Evolutionary conservation across 139 green algal genomes (phyloP), one percentile per base, ranked within the genome.

Genomic region (Chlamydomonas schloesseri): DNA sequence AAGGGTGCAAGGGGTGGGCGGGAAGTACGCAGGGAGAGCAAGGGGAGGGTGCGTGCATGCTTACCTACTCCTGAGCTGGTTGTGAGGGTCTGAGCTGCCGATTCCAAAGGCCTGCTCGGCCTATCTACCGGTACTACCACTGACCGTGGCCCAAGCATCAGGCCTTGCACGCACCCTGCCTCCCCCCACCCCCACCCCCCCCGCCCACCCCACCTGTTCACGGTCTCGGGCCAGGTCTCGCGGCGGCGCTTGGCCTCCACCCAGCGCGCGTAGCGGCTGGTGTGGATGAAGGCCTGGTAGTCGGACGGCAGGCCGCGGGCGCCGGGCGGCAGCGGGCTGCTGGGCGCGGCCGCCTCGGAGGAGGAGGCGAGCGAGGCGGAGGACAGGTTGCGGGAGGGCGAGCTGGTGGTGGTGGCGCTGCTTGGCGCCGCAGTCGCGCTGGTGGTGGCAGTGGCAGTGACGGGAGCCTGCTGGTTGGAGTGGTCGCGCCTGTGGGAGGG

Each of bases 211-310:
- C 73, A 90, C 88, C 89, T 87, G n/a, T 36, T 47, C 18, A 92
- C 83, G 34, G 89, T 92, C 86, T 92, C 89, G 33, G 81, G 87
- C 89, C 89, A 92, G 26, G 85, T 90, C 74, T 92, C 89, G 1
- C 89, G 67, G 24, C 89, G 71, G 15, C 70, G 50, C 82, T 87
- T 88, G 69, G 47, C 11, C 42, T 90, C 81, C 17, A 85, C 47
- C 85, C 86, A 92, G 28, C 87, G 76, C 2, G 89, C 89, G 37
- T 92, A 92, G 14, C 87, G 87, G 8, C 74, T 87, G 64, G 89
- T 90, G 86, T 92, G 89, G 71, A 92, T 90, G 86, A 90, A 92
- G 57, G 89, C 89, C 85, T 92, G 89, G 78, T 84, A 84, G 78
- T 84, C 78, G 60, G 78, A 75, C 11, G 78, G 78, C 64, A 84